Base-by-base conservation (phyloP, 768 basidiomycete genomes). In the Xanthoconium stramineum region DNA sequence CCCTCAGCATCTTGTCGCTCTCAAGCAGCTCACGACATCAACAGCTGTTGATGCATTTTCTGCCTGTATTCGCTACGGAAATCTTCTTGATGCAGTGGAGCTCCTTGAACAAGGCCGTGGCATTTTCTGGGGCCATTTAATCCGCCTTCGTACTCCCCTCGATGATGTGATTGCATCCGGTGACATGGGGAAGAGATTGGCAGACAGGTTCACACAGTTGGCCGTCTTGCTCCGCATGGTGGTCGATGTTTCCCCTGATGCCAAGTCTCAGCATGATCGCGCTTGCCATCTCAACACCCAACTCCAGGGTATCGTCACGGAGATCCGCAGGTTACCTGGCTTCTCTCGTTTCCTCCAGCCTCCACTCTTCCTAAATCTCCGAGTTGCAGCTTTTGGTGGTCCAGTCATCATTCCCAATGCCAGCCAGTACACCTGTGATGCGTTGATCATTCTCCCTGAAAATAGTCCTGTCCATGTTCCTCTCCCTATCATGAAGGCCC, bases 401-500 rank as follows among this genome's bases (percentile, higher is more conserved):
- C 70, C 71, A 0, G 61, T 74, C n/a, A 65, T 74, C 24, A 53
- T 77, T 14, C 56, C 75, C 29, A 77, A 75, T 49, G 58, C 68
- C 11, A 62, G 66, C 52, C 39, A 47, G 17, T 57, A 52, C 15
- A 48, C 66, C 29, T 77, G 71, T 13, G 70, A 77, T 51, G 75
- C 71, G 0, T 38, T 77, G 17, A 66, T 74, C 4, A 54, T 74
- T n/a, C 12, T 58, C 3, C 12, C 36, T 7, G 11, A 46, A 6
- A 13, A 17, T 12, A 37, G 50, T 29, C 65, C 64, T 42, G 10
- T 52, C 37, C 45, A 46, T 1, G 17, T 55, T 35, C 4, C 54
- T 30, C 48, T 59, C 11, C 43, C 24, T 6, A 28, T 55, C n/a
- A 50, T 29, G 5, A 50, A 44, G 35, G 1, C 30, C 3, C 29